These are phyloP conservation scores for Passalora sequoiae DNA, from an alignment of 2,329 filamentous ascomycete genomes.

Conservation along the genomic window DNA sequence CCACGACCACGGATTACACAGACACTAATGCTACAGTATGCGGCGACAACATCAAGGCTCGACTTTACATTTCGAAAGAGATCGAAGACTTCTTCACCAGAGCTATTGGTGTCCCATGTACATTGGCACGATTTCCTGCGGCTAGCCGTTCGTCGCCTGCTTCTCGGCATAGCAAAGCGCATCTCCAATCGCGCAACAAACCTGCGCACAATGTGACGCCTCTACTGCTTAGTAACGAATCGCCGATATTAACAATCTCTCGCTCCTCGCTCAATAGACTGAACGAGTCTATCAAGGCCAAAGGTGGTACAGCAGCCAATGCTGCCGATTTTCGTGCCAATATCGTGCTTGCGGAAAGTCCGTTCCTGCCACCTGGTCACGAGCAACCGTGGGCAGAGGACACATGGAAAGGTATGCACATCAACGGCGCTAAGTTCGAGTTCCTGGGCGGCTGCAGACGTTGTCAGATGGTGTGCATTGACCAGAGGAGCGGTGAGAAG, in stretches of 20 bases:
- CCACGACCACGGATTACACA: slow-evolving; percentile 37
- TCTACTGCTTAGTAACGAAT: slow-evolving; percentile 86
- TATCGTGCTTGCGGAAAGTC: slow-evolving; percentile 62
- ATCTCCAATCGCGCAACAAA: slow-evolving; percentile 48
- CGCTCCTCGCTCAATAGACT: slow-evolving; percentile 71
- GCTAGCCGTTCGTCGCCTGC: slow-evolving; percentile 50
- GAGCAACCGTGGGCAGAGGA: slow-evolving; percentile 73
- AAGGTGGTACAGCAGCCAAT: slow-evolving; percentile 60
- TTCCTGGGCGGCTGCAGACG: slow-evolving; percentile 79
- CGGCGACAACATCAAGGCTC: slow-evolving; percentile 68
- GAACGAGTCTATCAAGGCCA: slow-evolving; percentile 64
- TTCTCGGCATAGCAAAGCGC: slow-evolving; percentile 66
- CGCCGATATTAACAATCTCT: slow-evolving; percentile 81
- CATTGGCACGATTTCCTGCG: slow-evolving; percentile 76
- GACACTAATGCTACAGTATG: slow-evolving; percentile 64
- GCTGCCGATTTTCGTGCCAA: slow-evolving; percentile 84
- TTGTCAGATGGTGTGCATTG: slow-evolving; percentile 94
- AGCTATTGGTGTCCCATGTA: slow-evolving; percentile 71
- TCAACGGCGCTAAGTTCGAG: slow-evolving; percentile 56
- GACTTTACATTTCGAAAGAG: slow-evolving; percentile 60
- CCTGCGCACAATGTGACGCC: slow-evolving; percentile 35
- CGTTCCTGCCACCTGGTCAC: slow-evolving; percentile 37
- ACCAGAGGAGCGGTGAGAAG: slow-evolving; percentile 73
- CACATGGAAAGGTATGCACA: slow-evolving; percentile 62
- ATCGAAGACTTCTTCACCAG: slow-evolving; percentile 74